Evolutionary conservation across 768 basidiomycete genomes (phyloP).

Genomic region (Kwoniella sp.): DNA sequence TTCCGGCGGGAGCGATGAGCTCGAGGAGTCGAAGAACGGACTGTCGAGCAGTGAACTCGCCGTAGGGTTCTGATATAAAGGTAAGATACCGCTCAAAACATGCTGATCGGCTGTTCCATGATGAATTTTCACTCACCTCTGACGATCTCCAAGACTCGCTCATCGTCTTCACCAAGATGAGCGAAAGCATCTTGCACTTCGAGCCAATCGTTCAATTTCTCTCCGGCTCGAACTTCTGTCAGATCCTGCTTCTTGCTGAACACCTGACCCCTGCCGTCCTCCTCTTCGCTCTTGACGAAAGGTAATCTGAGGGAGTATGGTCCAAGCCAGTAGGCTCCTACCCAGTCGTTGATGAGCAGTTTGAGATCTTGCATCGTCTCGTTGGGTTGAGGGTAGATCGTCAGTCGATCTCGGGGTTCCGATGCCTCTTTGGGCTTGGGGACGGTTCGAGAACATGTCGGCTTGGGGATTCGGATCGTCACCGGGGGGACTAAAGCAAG

Average conservation of each 20-base stretch:
- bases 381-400: constrained; percentile 47
- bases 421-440: constrained; percentile 29
- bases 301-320: constrained; percentile 56
- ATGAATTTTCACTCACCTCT: constrained; percentile 46
- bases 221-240: constrained; percentile 47
- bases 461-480: constrained; percentile 46
- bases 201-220: constrained; percentile 56
- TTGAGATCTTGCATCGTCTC: constrained; percentile 57
- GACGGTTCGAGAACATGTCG: constrained; percentile 43
- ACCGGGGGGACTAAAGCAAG: constrained; percentile 42
- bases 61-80: constrained; percentile 54
- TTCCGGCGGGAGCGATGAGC: constrained; percentile 46
- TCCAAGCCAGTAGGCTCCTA: constrained; percentile 59
- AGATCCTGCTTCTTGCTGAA: constrained; percentile 46
- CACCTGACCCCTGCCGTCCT: constrained; percentile 37
- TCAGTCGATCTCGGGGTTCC: constrained; percentile 29
- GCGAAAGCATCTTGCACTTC: constrained; percentile 58
- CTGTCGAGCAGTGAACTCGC: constrained; percentile 56
- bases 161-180: constrained; percentile 44
- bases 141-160: constrained; percentile 57
- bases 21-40: constrained; percentile 56
- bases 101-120: neutral
- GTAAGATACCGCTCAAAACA: neutral
- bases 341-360: constrained; percentile 55
- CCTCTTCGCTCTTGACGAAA: constrained; percentile 13